Evolutionary conservation across 1,284 basidiomycete genomes (phyloP).

Genomic region (Neolentinus lepideus): DNA sequence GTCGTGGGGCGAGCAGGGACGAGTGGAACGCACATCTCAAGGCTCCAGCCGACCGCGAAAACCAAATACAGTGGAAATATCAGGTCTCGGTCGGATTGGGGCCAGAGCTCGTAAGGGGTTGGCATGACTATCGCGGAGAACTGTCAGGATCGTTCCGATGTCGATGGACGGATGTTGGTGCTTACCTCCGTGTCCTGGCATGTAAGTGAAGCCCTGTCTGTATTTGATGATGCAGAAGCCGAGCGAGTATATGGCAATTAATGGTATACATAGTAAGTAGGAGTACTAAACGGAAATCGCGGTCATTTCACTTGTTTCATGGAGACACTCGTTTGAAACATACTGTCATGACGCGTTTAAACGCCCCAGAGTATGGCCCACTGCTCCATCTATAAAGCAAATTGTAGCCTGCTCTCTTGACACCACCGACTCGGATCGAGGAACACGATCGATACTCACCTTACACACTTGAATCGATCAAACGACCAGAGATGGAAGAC

Average conservation of each 20-base stretch:
- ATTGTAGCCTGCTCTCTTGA: not conserved
- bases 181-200: conserved; percentile 46
- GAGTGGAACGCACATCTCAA: conserved; percentile 55
- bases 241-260: conserved; percentile 48
- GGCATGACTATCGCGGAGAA: conserved; percentile 44
- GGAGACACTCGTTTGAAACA: conserved; percentile 16
- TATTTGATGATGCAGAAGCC: conserved; percentile 70
- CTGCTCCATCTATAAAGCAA: conserved; percentile 53
- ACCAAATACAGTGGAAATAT: conserved; percentile 58
- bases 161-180: conserved; percentile 5
- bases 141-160: not conserved
- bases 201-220: conserved; percentile 45
- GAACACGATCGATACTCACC: conserved; percentile 29
- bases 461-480: conserved; percentile 66
- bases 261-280: conserved; percentile 57
- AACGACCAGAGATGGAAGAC: conserved; percentile 72
- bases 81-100: conserved; percentile 29
- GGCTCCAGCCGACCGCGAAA: conserved; percentile 57
- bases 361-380: conserved; percentile 56
- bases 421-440: not conserved
- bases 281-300: conserved; percentile 46
- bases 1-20: not conserved
- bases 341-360: conserved; percentile 78
- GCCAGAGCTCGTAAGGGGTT: conserved; percentile 56
- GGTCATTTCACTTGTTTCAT: not conserved